Conservation (phyloP, 306 rosid genomes). For the Senna siamea region DNA sequence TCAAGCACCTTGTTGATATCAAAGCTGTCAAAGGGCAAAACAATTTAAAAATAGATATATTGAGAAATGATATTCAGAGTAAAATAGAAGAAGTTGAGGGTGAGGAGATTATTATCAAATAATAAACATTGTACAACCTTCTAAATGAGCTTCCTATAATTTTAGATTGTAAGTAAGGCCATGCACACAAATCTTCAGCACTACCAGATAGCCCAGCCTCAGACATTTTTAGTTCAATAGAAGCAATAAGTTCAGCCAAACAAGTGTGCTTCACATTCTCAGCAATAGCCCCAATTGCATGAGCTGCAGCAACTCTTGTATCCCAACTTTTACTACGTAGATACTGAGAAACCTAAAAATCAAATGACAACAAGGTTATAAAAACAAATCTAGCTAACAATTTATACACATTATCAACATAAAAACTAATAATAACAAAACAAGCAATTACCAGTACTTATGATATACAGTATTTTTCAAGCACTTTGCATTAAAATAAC, state of each 20-base stretch:
- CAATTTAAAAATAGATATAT: no score
- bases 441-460: neutral
- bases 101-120: neutral
- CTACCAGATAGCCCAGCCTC: conserved; percentile 74
- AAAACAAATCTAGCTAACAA: neutral
- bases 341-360: conserved; percentile 78
- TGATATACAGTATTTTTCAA: no score
- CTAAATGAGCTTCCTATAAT: conserved; percentile 61
- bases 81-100: neutral
- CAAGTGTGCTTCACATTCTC: conserved; percentile 84
- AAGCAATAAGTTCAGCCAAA: conserved; percentile 65
- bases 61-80: conserved; percentile 9
- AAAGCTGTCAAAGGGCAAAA: conserved; percentile 60
- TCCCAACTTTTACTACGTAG: conserved; percentile 92
- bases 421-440: neutral
- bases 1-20: conserved; percentile 92
- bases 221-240: conserved; percentile 64
- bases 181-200: conserved; percentile 65
- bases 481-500: no score
- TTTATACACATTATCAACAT: no score
- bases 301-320: conserved; percentile 97
- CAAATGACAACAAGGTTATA: conserved; percentile 3
- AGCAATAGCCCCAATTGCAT: conserved; percentile 91
- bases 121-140: conserved; percentile 54
- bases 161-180: conserved; percentile 70